phyloP scores from a whole-genome alignment of 2,329 filamentous ascomycete species.

The Lecanicillium sp. region DNA sequence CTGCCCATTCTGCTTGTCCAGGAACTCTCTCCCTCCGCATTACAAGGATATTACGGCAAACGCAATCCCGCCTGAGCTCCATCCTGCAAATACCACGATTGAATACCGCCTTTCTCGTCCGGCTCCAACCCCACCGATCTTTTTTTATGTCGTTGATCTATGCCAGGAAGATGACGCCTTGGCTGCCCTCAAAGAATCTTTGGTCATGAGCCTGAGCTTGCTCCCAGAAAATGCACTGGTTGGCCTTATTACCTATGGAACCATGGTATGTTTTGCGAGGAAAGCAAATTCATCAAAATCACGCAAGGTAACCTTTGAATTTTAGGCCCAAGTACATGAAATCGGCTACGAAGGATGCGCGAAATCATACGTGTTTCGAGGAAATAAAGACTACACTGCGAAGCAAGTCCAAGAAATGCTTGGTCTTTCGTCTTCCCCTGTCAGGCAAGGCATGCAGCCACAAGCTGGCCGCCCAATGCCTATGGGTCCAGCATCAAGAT shows the following conservation, averaged over 20 bases:
- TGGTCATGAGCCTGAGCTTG: constrained; percentile 77
- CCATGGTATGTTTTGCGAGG: constrained; percentile 56
- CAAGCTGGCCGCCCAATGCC: constrained; percentile 68
- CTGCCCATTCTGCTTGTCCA: constrained; percentile 78
- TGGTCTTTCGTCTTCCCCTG: constrained; percentile 62
- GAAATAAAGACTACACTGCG: constrained; percentile 94
- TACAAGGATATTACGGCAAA: constrained; percentile 86
- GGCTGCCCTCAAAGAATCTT: constrained; percentile 73
- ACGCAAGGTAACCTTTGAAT: constrained; percentile 15
- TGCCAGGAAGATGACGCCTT: constrained; percentile 85
- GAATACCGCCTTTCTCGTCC: constrained; percentile 76
- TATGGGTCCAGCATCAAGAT: constrained; percentile 76
- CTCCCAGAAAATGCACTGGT: constrained; percentile 76
- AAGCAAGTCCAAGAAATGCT: constrained; percentile 99
- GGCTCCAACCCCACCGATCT: constrained; percentile 78
- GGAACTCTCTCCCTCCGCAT: constrained; percentile 74
- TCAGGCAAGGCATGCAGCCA: constrained; percentile 67
- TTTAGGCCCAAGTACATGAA: constrained; percentile 86
- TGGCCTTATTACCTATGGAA: constrained; percentile 80
- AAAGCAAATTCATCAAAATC: neutral
- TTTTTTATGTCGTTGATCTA: constrained; percentile 79
- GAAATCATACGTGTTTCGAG: constrained; percentile 96
- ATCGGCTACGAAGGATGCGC: constrained; percentile 96
- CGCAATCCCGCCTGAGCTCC: constrained; percentile 74
- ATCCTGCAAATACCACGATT: constrained; percentile 78